These are phyloP conservation scores for Aspergillus costaricaensis DNA, from an alignment of 2,329 filamentous ascomycete genomes.

Conservation along the genomic window DNA sequence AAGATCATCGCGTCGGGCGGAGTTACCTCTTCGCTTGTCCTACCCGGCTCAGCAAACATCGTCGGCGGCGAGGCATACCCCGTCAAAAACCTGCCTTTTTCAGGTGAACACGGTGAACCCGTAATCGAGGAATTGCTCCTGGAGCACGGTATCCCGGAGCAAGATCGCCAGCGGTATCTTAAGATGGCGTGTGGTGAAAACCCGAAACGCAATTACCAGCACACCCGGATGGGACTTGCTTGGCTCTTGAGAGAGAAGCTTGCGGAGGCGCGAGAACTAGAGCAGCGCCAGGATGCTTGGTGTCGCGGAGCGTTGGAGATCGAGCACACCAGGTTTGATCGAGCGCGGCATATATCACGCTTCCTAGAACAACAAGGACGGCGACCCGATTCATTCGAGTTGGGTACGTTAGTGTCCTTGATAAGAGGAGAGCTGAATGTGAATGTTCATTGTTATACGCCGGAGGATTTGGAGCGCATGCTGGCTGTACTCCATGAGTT, in stretches of 20 bases:
- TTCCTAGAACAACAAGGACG: background rate
- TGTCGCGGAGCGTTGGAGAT: background rate
- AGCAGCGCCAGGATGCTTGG: background rate
- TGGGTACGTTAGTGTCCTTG: conserved; percentile 65
- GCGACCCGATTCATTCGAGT: conserved; percentile 51
- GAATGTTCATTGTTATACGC: conserved; percentile 72
- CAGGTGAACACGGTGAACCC: conserved; percentile 49
- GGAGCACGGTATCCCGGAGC: conserved; percentile 57
- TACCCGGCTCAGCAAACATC: conserved; percentile 72
- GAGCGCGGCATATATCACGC: background rate
- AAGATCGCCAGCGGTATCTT: conserved; percentile 68
- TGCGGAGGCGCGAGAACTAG: conserved; percentile 43
- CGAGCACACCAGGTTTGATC: background rate
- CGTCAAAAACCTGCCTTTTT: conserved; percentile 68
- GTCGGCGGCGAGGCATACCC: conserved; percentile 71
- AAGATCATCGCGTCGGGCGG: conserved; percentile 71
- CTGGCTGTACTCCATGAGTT: conserved; percentile 65
- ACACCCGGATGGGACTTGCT: conserved; percentile 66
- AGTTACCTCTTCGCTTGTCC: conserved; percentile 67
- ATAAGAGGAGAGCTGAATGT: conserved; percentile 68
- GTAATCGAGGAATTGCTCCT: conserved; percentile 65
- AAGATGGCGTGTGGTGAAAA: conserved; percentile 79
- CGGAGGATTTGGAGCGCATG: conserved; percentile 69
- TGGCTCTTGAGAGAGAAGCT: conserved; percentile 70
- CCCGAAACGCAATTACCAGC: conserved; percentile 62